Evolutionary conservation across 2,329 filamentous ascomycete genomes (phyloP).

Genomic region (Aspergillus sojae): DNA sequence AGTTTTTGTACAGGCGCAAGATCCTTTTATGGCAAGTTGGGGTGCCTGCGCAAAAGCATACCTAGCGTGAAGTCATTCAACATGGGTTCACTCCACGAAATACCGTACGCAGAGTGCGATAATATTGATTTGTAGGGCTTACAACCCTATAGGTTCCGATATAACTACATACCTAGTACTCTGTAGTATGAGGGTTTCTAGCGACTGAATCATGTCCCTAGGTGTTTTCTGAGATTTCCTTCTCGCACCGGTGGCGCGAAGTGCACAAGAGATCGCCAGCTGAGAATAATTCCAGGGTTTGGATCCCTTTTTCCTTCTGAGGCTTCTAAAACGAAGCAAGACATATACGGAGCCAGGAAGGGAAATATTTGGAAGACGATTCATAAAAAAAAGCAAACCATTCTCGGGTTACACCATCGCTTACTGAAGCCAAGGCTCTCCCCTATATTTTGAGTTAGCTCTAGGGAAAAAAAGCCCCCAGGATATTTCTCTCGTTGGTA

Average conservation of each 20-base stretch:
- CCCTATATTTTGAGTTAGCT: too few relatives aligned
- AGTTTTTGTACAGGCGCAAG: neutral
- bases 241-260: neutral
- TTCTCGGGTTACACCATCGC: neutral
- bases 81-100: neutral
- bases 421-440: too few relatives aligned
- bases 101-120: fast-evolving
- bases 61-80: neutral
- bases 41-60: neutral
- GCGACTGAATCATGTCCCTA: neutral
- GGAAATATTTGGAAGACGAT: neutral
- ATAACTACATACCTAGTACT: neutral
- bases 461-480: too few relatives aligned
- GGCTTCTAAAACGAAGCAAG: neutral
- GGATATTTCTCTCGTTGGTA: too few relatives aligned
- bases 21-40: neutral
- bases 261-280: neutral
- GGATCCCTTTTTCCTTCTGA: neutral
- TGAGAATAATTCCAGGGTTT: neutral
- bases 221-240: neutral
- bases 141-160: neutral
- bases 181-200: neutral
- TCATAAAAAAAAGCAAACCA: neutral
- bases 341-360: neutral
- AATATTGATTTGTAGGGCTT: neutral